Percentiles rank a stretch among this genome's conserved stretches.
These are phyloP conservation scores for Cladobotryum mycophilum DNA, from an alignment of 2,329 filamentous ascomycete species.

Conservation along the genomic window DNA sequence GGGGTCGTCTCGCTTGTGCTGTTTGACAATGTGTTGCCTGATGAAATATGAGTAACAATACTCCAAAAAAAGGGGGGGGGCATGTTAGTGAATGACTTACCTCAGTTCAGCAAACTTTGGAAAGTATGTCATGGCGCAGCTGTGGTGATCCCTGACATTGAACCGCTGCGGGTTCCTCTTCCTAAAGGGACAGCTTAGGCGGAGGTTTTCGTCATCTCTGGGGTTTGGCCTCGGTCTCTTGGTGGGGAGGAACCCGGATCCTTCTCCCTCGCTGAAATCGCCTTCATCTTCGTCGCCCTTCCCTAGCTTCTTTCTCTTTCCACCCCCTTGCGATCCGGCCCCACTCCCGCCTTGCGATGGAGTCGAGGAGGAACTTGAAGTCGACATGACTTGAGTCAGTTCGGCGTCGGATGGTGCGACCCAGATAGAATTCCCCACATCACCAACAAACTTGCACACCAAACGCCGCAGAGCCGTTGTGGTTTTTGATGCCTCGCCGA, in stretches of 20 bases:
- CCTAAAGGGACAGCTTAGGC: constrained; percentile 38
- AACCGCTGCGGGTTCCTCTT: constrained; percentile 40
- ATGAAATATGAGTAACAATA: neutral
- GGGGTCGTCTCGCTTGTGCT: constrained; percentile 36
- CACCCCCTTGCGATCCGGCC: constrained; percentile 18
- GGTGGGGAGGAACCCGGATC: constrained; percentile 20
- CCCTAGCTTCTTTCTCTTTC: constrained; percentile 31
- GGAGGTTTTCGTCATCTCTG: constrained; percentile 32
- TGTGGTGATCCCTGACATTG: constrained; percentile 40
- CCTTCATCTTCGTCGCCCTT: constrained; percentile 28
- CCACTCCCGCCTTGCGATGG: constrained; percentile 22
- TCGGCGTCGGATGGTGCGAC: constrained; percentile 23
- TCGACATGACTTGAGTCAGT: constrained; percentile 24
- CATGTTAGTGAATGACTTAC: constrained; percentile 16
- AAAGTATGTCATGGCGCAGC: constrained; percentile 39
- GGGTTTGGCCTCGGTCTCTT: constrained; percentile 28
- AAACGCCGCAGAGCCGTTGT: constrained; percentile 23
- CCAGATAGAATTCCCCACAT: constrained; percentile 29
- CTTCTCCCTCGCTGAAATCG: constrained; percentile 29
- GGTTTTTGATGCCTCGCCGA: constrained; percentile 26
- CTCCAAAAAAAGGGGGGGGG: neutral
- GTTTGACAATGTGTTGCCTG: constrained; percentile 38
- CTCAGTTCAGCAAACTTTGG: constrained; percentile 35
- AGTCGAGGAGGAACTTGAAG: constrained; percentile 25
- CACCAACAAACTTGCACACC: constrained; percentile 27